A percentile compares a stretch with the other conserved stretches of the same genome.
Conservation (phyloP, 768 basidiomycete genomes). For the Favolaschia claudopus region DNA sequence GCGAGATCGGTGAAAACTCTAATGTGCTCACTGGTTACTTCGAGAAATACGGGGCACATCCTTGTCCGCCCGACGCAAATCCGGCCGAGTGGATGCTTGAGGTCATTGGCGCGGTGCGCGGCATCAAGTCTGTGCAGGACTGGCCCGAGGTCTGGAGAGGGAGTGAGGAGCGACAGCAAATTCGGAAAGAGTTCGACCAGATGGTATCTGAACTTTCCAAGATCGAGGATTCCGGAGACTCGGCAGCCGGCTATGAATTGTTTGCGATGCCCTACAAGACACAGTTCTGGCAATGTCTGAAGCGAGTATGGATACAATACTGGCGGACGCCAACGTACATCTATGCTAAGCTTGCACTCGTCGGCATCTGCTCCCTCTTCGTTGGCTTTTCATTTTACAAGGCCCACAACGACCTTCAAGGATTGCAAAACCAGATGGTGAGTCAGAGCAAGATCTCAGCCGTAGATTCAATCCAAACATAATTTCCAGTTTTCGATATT, state of each 20-base stretch:
- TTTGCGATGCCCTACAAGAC: constrained; percentile 33
- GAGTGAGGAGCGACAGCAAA: constrained; percentile 43
- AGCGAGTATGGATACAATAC: constrained; percentile 37
- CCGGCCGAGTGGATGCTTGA: constrained; percentile 61
- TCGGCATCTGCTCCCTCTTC: constrained; percentile 27
- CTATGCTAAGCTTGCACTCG: constrained; percentile 27
- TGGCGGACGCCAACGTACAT: constrained; percentile 38
- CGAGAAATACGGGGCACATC: constrained; percentile 59
- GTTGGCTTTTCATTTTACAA: constrained; percentile 42
- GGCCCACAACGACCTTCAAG: constrained; percentile 33
- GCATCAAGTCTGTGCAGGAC: constrained; percentile 42
- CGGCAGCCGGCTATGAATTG: constrained; percentile 20
- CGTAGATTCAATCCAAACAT: background rate
- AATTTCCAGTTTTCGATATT: constrained; percentile 33
- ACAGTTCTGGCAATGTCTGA: constrained; percentile 33
- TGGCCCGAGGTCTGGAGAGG: constrained; percentile 53
- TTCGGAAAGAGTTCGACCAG: constrained; percentile 45
- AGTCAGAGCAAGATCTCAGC: too few relatives aligned
- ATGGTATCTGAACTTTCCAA: constrained; percentile 25
- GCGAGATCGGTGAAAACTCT: constrained; percentile 64
- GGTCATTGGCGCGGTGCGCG: constrained; percentile 54
- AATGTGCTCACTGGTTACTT: constrained; percentile 65
- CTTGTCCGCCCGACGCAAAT: constrained; percentile 63
- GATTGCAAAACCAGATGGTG: constrained; percentile 36
- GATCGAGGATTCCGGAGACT: constrained; percentile 20